Conservation (phyloP, 108 stramenopile species). For the Skeletonema costatum region DNA sequence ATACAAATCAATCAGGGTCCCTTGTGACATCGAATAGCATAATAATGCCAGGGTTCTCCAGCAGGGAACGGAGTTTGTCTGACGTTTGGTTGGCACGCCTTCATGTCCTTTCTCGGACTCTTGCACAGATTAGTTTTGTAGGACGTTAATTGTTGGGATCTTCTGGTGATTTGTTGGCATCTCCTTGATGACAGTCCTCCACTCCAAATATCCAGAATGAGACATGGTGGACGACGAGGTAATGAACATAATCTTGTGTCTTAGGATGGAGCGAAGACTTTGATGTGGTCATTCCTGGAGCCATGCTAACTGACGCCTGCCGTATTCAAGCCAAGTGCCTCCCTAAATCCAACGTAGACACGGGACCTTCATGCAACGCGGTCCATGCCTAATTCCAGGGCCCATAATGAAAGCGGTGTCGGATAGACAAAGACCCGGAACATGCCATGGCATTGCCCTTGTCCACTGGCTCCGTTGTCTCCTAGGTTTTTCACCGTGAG, state of each 20-base stretch:
- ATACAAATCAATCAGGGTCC: slow-evolving; percentile 4
- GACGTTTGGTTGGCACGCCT: slow-evolving; percentile 12
- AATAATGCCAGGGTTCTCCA: slow-evolving; percentile 1
- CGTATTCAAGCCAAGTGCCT: slow-evolving; percentile 31
- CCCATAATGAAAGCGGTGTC: slow-evolving; percentile 28
- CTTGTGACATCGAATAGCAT: slow-evolving; percentile 4
- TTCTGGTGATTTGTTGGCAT: slow-evolving; percentile 28
- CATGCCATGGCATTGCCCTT: slow-evolving; percentile 33
- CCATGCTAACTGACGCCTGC: slow-evolving; percentile 7
- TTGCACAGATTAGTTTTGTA: slow-evolving; percentile 36
- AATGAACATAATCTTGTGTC: not conserved
- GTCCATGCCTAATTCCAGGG: slow-evolving; percentile 5
- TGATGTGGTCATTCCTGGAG: slow-evolving; percentile 20
- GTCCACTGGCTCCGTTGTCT: slow-evolving; percentile 20
- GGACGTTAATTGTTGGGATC: slow-evolving; percentile 4
- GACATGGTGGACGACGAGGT: slow-evolving; percentile 4
- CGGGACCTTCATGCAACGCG: slow-evolving; percentile 13
- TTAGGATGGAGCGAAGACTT: slow-evolving; percentile 32
- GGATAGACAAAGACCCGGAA: too few relatives aligned
- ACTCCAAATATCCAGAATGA: slow-evolving; percentile 19
- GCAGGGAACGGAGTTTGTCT: slow-evolving; percentile 6
- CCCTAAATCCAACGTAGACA: slow-evolving; percentile 33
- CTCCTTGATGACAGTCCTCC: slow-evolving; percentile 27
- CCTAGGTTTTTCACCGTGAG: slow-evolving; percentile 33
- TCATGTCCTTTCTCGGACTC: slow-evolving; percentile 2